phyloP scores from a whole-genome alignment of 2,329 filamentous ascomycete species.

The Lasiodiplodia sp. region DNA sequence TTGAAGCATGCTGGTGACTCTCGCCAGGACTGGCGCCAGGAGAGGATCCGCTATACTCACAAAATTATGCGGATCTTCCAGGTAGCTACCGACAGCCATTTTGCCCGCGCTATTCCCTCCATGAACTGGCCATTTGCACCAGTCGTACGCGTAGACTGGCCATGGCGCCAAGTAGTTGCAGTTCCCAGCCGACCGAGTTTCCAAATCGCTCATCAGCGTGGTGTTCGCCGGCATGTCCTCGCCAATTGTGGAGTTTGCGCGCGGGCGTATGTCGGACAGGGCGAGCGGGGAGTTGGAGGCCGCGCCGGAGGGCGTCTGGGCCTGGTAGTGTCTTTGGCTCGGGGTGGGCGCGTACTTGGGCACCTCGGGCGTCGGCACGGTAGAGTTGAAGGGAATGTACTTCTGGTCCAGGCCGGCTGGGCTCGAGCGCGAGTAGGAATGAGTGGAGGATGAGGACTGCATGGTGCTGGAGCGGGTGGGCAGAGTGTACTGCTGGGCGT shows the following conservation, averaged over 20 bases:
- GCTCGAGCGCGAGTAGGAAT: conserved; percentile 82
- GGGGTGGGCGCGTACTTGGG: conserved; percentile 53
- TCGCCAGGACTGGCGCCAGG: neutral
- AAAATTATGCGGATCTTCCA: conserved; percentile 98
- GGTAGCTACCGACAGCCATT: conserved; percentile 91
- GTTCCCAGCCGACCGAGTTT: conserved; percentile 71
- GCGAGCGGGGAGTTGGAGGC: conserved; percentile 87
- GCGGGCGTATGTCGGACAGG: conserved; percentile 87
- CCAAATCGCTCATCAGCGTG: conserved; percentile 68
- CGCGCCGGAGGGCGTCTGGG: conserved; percentile 60
- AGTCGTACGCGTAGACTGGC: conserved; percentile 96
- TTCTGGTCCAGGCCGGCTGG: conserved; percentile 70
- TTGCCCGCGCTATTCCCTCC: conserved; percentile 78
- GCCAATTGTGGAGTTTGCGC: conserved; percentile 80
- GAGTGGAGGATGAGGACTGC: conserved; percentile 58
- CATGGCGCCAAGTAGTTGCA: conserved; percentile 95
- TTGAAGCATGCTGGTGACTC: neutral
- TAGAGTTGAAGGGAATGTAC: conserved; percentile 69
- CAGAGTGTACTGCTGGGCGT: conserved; percentile 66
- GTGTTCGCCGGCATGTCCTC: conserved; percentile 71
- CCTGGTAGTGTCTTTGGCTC: conserved; percentile 66
- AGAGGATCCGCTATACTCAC: conserved; percentile 59
- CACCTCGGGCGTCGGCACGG: conserved; percentile 61
- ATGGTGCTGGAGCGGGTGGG: conserved; percentile 72
- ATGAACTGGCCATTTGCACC: conserved; percentile 96